Evolutionary conservation across 352 stramenopile genomes (phyloP).

Genomic region (Paralagenidium karlingii): DNA sequence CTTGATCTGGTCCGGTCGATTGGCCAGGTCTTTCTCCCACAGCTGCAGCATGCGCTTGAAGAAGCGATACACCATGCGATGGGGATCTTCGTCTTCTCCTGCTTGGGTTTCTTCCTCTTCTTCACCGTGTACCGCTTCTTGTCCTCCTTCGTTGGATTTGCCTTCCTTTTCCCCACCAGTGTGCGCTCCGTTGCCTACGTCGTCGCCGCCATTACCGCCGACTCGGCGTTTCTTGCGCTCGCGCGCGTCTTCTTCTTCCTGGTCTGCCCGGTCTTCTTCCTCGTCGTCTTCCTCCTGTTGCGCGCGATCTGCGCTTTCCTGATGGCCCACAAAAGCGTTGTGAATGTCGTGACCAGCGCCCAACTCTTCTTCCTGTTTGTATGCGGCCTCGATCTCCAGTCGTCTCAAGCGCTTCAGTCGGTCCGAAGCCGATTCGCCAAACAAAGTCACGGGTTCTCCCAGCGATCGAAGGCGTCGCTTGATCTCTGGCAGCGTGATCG

Average conservation of each 20-base stretch:
- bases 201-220: conserved; percentile 11
- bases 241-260: not conserved
- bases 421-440: conserved; percentile 57
- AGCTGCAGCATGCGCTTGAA: conserved; percentile 90
- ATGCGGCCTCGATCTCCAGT: conserved; percentile 50
- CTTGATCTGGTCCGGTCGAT: conserved; percentile 81
- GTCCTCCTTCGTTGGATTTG: conserved; percentile 1
- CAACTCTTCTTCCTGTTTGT: conserved; percentile 55
- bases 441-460: conserved; percentile 77
- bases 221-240: conserved; percentile 3
- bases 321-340: conserved; percentile 58
- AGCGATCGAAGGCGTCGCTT: conserved; percentile 69
- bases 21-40: conserved; percentile 89
- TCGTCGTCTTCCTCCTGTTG: conserved; percentile 20
- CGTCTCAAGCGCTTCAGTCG: conserved; percentile 53
- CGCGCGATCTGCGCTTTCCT: conserved; percentile 11
- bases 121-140: too few relatives aligned
- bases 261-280: conserved; percentile 1
- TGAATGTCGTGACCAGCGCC: conserved; percentile 59
- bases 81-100: conserved; percentile 19
- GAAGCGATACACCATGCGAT: conserved; percentile 81
- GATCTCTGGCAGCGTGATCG: conserved; percentile 32
- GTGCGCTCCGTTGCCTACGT: conserved; percentile 12
- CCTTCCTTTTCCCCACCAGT: conserved; percentile 1
- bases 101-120: conserved; percentile 9